Base-by-base conservation (phyloP, 2,329 filamentous ascomycete species). In the Cladophialophora bantiana region DNA sequence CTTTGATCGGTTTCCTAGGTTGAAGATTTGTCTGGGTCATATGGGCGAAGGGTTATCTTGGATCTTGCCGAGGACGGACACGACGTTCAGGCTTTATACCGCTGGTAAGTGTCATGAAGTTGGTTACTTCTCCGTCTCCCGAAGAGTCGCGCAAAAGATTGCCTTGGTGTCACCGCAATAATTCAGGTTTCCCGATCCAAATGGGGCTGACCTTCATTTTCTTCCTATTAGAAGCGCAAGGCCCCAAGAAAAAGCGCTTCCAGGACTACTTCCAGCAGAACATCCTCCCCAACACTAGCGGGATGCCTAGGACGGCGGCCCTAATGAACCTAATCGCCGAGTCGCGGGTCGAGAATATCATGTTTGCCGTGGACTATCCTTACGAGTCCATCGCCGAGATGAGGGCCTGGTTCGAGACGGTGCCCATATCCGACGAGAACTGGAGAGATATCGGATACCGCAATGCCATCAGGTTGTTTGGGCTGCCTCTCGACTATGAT, bases 1-100 rank as follows among this genome's bases (percentile, higher is more conserved):
- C 0, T 89, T 89, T 68, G 86, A 88, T 72, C 76, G 79, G 5
- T 84, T 82, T 60, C 85, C 85, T 0, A 76, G 73, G 31, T 72
- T 89, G 12, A 87, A 87, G 72, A 77, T 89, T 50, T 77, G 88
- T 3, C 73, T 86, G 34, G 83, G 83, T 0, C 84, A 86, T 74
- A 80, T 84, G 77, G 79, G 83, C 20, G 82, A 83, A 76, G 77
- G 83, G 78, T 69, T 88, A 0, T 85, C 86, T 0, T 86, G 83
- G 60, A 81, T 84, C 74, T 74, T 88, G 13, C 65, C 74, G 62
- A 45, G 68, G 26, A 68, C 64, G 36, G 64, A 66, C 32, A 62
- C 42, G 18, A 66, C 64, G 1, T 66, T 66, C 40, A 52, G 59
- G 15, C 38, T 66, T 6, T 66, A 66, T 53, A 62, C 52, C n/a